Evolutionary conservation across 129 eudicot genomes (phyloP), one percentile per base, ranked within the genome.

Genomic region (Dittrichia graveolens): DNA sequence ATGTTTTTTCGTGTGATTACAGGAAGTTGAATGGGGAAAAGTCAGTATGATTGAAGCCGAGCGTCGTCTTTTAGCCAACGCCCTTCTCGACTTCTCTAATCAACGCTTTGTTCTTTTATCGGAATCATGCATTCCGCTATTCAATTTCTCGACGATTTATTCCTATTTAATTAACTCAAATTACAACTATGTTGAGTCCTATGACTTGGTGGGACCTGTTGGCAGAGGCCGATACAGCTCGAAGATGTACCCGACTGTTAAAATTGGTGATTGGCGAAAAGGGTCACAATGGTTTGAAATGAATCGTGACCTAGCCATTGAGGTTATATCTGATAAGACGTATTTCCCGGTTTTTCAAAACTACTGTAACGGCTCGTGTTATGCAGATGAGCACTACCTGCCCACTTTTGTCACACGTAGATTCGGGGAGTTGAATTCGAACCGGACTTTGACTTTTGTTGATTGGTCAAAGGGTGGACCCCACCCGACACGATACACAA

Each of bases 251-350:
- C 89, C 89, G 1, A 59, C 41, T 2, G 53, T 85, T 2, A 70
- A 65, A 38, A 9, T 78, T 16, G 43, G 40, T 1, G 82, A 85
- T 42, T 85, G 89, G 89, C 76, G 89, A 34, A 85, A 85, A 71
- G 89, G 89, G 71, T 81, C 89, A 6, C 89, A 85, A 44, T 85
- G 89, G 89, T 77, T 85, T 40, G 81, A 81, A 65, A 78, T 85
- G 77, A 78, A 75, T 37, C 84, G 86, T 6, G 70, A 71, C 8
- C 49, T 85, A 41, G 89, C 89, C 8, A 69, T 78, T 48, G 84
- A 78, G 69, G 81, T 85, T 41, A 75, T 85, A 18, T 70, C 84
- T 0, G 89, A 85, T 48, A 55, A 43, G 11, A 75, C 50, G 0
- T 85, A 85, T 67, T 85, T 78, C 48, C 80, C 75, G 0, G 68